Percentiles rank a stretch among this genome's conserved stretches.
phyloP scores from a whole-genome alignment of 371 early-diverging fungal genomes.

The Coelomomyces lativittatus region DNA sequence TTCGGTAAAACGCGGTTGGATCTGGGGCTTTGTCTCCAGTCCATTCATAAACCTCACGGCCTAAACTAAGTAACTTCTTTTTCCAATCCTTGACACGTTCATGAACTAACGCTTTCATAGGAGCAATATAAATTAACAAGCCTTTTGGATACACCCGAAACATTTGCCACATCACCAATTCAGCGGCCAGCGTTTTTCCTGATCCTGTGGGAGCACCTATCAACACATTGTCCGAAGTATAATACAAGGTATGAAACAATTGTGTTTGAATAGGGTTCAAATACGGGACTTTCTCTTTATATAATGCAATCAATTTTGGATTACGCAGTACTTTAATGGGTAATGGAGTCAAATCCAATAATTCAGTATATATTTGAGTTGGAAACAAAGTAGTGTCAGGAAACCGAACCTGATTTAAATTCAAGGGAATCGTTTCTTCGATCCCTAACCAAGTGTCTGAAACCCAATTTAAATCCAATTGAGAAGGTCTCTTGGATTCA shows the following conservation, averaged over 20 bases:
- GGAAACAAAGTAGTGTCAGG: conserved; percentile 65
- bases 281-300: conserved; percentile 54
- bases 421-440: conserved; percentile 63
- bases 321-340: conserved; percentile 66
- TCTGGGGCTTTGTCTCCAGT: conserved; percentile 95
- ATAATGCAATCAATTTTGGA: conserved; percentile 58
- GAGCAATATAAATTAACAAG: conserved; percentile 95
- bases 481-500: conserved; percentile 68
- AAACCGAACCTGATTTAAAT: conserved; percentile 69
- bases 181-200: conserved; percentile 95
- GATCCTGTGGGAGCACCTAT: conserved; percentile 97
- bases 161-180: conserved; percentile 78
- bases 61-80: conserved; percentile 56
- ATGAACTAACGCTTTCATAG: conserved; percentile 96
- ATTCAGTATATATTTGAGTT: conserved; percentile 80
- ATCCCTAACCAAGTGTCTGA: conserved; percentile 88
- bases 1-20: conserved; percentile 44
- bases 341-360: conserved; percentile 70
- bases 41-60: conserved; percentile 68
- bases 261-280: conserved; percentile 98
- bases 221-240: conserved; percentile 63
- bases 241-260: conserved; percentile 87
- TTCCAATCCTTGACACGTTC: conserved; percentile 88
- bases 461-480: conserved; percentile 68
- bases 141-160: conserved; percentile 62